Conservation (phyloP, 2,329 filamentous ascomycete genomes). For the Colletotrichum tanaceti region DNA sequence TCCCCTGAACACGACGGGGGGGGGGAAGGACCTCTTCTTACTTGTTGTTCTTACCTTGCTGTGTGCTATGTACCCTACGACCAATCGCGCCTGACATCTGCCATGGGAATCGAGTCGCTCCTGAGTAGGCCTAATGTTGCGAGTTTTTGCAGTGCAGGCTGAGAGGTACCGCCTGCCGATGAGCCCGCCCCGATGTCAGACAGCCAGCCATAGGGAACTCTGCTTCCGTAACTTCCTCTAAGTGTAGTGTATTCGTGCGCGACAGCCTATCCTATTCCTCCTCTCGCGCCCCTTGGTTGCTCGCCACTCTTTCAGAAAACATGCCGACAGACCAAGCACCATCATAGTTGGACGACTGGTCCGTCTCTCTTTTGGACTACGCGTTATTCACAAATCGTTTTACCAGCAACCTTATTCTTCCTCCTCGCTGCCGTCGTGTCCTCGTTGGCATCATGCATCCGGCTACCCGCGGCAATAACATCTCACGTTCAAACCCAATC, state of each 20-base stretch:
- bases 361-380: slow-evolving; percentile 31
- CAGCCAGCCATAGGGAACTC: neutral
- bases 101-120: too few relatives aligned
- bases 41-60: neutral
- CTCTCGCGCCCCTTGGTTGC: neutral
- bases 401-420: slow-evolving; percentile 1
- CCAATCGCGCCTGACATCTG: too few relatives aligned
- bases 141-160: neutral
- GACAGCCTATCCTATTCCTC: neutral
- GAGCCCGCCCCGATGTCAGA: neutral
- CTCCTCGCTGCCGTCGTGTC: neutral
- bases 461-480: slow-evolving; percentile 17
- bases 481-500: slow-evolving; percentile 14
- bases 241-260: neutral
- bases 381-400: slow-evolving; percentile 21
- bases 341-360: slow-evolving; percentile 17
- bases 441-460: slow-evolving; percentile 22
- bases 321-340: slow-evolving; percentile 12
- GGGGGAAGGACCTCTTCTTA: slow-evolving; percentile 30
- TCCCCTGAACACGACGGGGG: slow-evolving; percentile 12
- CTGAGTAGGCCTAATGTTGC: neutral
- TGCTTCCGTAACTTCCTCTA: neutral
- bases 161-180: neutral
- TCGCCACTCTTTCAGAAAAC: neutral
- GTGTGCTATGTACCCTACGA: neutral